These are phyloP conservation scores for Pulveroboletus sp. DNA, from an alignment of 1,284 basidiomycete genomes.

Conservation along the genomic window DNA sequence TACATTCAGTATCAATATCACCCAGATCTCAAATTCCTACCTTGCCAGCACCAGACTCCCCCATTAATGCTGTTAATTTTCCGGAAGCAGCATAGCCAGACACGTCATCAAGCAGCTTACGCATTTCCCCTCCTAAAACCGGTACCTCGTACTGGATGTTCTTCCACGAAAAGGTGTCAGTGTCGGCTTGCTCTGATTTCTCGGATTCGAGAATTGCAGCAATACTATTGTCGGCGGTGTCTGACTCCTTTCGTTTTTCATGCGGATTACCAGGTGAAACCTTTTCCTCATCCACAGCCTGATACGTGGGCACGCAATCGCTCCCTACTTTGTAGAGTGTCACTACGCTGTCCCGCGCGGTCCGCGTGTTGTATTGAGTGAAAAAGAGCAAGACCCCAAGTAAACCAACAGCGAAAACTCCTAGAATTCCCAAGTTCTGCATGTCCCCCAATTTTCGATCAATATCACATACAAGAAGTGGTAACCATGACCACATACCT, in stretches of 20 bases:
- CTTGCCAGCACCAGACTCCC: slow-evolving; percentile 79
- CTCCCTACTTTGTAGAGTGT: slow-evolving; percentile 47
- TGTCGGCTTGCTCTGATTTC: slow-evolving; percentile 40
- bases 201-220: slow-evolving; percentile 22
- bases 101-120: slow-evolving; percentile 72
- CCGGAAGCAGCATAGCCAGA: slow-evolving; percentile 83
- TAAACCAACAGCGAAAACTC: slow-evolving; percentile 46
- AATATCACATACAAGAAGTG: not conserved
- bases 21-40: slow-evolving; percentile 24
- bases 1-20: slow-evolving; percentile 7
- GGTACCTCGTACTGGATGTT: slow-evolving; percentile 51
- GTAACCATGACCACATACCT: slow-evolving; percentile 42
- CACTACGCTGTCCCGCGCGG: slow-evolving; percentile 32
- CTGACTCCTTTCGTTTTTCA: not conserved
- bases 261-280: slow-evolving; percentile 4
- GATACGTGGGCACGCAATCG: not conserved
- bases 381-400: slow-evolving; percentile 48
- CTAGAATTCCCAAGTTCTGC: slow-evolving; percentile 56
- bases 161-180: slow-evolving; percentile 63
- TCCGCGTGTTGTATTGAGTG: slow-evolving; percentile 43
- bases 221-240: not conserved
- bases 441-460: not conserved
- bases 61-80: slow-evolving; percentile 75
- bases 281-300: slow-evolving; percentile 18
- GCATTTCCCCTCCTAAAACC: slow-evolving; percentile 46